Percentiles rank a stretch among this genome's conserved stretches.
phyloP scores from a whole-genome alignment of 345 rosid species.

The Alliaria petiolata region DNA sequence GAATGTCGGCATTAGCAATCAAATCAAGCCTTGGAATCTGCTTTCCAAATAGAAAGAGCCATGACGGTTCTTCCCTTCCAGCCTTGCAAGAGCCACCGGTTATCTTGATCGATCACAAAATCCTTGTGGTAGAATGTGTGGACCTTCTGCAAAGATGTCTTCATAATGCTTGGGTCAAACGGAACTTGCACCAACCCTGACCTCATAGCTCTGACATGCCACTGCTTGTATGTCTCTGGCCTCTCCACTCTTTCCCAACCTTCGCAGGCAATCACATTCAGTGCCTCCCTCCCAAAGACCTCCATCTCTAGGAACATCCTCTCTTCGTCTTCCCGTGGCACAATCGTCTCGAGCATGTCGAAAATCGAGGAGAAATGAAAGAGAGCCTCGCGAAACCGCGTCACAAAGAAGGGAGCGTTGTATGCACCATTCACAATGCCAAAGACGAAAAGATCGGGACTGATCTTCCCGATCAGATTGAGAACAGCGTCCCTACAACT shows the following conservation, averaged over 20 bases:
- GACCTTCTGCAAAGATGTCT: slow-evolving; percentile 41
- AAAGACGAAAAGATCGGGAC: slow-evolving; percentile 64
- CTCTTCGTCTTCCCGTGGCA: slow-evolving; percentile 71
- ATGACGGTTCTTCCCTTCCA: slow-evolving; percentile 85
- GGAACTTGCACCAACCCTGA: slow-evolving; percentile 76
- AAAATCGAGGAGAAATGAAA: slow-evolving; percentile 90
- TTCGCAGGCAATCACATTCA: slow-evolving; percentile 87
- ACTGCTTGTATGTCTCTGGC: slow-evolving; percentile 94
- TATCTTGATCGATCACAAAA: slow-evolving; percentile 71
- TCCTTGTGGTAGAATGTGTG: slow-evolving; percentile 61
- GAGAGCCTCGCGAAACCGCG: slow-evolving; percentile 86
- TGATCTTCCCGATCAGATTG: slow-evolving; percentile 58
- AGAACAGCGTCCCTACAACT: slow-evolving; percentile 61
- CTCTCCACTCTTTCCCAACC: slow-evolving; percentile 92
- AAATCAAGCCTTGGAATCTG: slow-evolving; percentile 35
- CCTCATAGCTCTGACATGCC: slow-evolving; percentile 68
- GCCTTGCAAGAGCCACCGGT: slow-evolving; percentile 79
- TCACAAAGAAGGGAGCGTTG: slow-evolving; percentile 82
- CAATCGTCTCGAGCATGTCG: slow-evolving; percentile 76
- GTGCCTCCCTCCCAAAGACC: slow-evolving; percentile 73
- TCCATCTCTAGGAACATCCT: slow-evolving; percentile 76
- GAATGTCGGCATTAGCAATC: neutral
- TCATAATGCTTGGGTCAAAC: slow-evolving; percentile 43
- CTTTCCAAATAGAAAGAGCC: slow-evolving; percentile 85
- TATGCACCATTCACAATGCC: slow-evolving; percentile 65